Evolutionary conservation across 306 rosid genomes (phyloP).

Genomic region (Cucurbita pepo): DNA sequence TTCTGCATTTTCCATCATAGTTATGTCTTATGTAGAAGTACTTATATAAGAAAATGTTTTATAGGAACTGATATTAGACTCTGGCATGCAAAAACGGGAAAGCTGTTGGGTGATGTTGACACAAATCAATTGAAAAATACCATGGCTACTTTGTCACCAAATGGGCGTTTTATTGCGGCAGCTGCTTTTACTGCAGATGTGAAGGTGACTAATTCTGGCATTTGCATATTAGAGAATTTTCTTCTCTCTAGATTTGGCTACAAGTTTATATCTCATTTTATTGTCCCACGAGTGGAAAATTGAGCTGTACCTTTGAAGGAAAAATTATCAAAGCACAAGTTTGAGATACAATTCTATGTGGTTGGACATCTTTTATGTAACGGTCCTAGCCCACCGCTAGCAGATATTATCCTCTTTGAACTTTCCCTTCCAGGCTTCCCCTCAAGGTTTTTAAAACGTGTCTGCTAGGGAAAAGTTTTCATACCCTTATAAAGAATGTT

Average conservation of each 20-base stretch:
- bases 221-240: not conserved
- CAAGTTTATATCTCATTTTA: not conserved
- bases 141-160: slow-evolving; percentile 87
- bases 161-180: slow-evolving; percentile 97
- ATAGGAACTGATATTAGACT: slow-evolving; percentile 79
- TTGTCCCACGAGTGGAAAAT: not conserved
- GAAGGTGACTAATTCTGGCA: slow-evolving; percentile 33
- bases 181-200: slow-evolving; percentile 99
- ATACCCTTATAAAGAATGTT: too few species aligned
- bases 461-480: too few species aligned
- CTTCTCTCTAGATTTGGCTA: not conserved
- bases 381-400: too few species aligned
- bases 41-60: not conserved
- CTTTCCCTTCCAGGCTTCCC: too few species aligned
- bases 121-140: slow-evolving; percentile 90
- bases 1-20: not conserved
- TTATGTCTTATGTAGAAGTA: not conserved
- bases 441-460: too few species aligned
- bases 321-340: not conserved
- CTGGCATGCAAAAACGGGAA: slow-evolving; percentile 95
- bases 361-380: not conserved
- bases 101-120: slow-evolving; percentile 73
- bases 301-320: not conserved
- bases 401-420: too few species aligned
- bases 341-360: not conserved